A percentile compares a stretch with the other conserved stretches of the same genome.
phyloP scores from a whole-genome alignment of 176 grass and related monocot species.

The Pontederia paniculata region DNA sequence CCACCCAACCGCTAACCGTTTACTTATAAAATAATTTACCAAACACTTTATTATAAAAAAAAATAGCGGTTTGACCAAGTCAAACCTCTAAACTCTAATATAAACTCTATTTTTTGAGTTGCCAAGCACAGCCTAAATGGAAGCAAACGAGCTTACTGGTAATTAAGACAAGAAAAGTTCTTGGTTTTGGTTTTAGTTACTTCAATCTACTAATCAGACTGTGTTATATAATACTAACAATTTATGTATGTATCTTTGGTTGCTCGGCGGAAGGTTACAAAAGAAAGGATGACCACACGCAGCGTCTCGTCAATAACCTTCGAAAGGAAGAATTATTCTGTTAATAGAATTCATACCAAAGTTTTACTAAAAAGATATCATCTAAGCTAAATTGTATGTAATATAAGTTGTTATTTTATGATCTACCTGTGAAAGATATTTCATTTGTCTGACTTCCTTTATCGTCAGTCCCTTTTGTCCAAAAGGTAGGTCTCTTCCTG shows the following conservation, averaged over 20 bases:
- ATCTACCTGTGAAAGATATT: constrained; percentile 71
- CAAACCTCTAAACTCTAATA: too few species aligned
- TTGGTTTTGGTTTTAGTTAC: constrained; percentile 33
- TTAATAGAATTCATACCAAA: background rate
- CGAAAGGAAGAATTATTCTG: constrained; percentile 3
- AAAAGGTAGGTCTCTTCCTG: constrained; percentile 57
- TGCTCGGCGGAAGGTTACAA: constrained; percentile 67
- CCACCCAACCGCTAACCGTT: too few species aligned
- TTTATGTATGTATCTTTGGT: constrained; percentile 45
- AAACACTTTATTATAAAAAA: too few species aligned
- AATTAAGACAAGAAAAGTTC: constrained; percentile 66
- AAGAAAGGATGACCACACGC: constrained; percentile 68
- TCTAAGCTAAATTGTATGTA: too few species aligned
- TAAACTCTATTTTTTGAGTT: too few species aligned
- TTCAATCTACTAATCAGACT: background rate
- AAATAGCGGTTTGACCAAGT: too few species aligned
- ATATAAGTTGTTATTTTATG: too few species aligned
- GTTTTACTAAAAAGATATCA: background rate
- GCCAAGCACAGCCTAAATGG: background rate
- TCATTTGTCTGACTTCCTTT: constrained; percentile 81
- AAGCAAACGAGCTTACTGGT: constrained; percentile 32
- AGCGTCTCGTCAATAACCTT: constrained; percentile 82
- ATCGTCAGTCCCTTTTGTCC: constrained; percentile 56
- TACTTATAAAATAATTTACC: too few species aligned
- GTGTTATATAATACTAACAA: constrained; percentile 20